These are phyloP conservation scores for Chaetomium fimeti DNA, from an alignment of 495 filamentous ascomycete genomes.

Conservation along the genomic window DNA sequence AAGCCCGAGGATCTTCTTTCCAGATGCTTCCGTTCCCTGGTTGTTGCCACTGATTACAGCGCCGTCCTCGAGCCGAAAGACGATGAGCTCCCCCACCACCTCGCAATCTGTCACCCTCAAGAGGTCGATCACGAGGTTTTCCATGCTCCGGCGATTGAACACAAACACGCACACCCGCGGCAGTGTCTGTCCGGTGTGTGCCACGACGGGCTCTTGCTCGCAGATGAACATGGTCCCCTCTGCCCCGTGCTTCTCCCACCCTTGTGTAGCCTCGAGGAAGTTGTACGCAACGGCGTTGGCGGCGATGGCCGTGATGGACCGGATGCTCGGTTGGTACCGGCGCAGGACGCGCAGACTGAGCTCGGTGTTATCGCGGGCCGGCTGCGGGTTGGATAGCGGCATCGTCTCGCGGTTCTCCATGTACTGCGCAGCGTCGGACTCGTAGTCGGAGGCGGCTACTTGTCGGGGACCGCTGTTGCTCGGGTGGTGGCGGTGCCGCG, in stretches of 20 bases:
- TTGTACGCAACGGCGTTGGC: slow-evolving; percentile 77
- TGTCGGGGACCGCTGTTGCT: slow-evolving; percentile 36
- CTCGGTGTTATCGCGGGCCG: slow-evolving; percentile 66
- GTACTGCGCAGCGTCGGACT: slow-evolving; percentile 50
- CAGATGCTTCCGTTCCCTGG: slow-evolving; percentile 31
- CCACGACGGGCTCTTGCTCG: slow-evolving; percentile 49
- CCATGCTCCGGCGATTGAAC: slow-evolving; percentile 47
- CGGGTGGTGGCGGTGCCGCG: slow-evolving; percentile 40
- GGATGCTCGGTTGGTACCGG: slow-evolving; percentile 68
- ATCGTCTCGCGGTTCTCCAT: slow-evolving; percentile 38
- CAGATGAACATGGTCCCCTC: slow-evolving; percentile 85
- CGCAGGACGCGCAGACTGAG: slow-evolving; percentile 78
- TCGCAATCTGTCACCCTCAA: slow-evolving; percentile 42
- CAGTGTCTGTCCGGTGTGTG: slow-evolving; percentile 25
- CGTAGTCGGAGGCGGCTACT: slow-evolving; percentile 62
- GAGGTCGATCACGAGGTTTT: slow-evolving; percentile 47
- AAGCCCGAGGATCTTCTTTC: slow-evolving; percentile 42
- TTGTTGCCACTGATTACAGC: slow-evolving; percentile 20
- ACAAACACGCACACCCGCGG: slow-evolving; percentile 45
- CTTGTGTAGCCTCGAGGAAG: slow-evolving; percentile 57
- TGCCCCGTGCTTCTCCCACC: slow-evolving; percentile 75
- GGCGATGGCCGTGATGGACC: slow-evolving; percentile 67
- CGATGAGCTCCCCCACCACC: slow-evolving; percentile 43
- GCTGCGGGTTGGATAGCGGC: slow-evolving; percentile 34
- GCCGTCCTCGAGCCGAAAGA: slow-evolving; percentile 43